phyloP scores from a whole-genome alignment of 2,329 filamentous ascomycete species.

The Cryphonectria japonica region DNA sequence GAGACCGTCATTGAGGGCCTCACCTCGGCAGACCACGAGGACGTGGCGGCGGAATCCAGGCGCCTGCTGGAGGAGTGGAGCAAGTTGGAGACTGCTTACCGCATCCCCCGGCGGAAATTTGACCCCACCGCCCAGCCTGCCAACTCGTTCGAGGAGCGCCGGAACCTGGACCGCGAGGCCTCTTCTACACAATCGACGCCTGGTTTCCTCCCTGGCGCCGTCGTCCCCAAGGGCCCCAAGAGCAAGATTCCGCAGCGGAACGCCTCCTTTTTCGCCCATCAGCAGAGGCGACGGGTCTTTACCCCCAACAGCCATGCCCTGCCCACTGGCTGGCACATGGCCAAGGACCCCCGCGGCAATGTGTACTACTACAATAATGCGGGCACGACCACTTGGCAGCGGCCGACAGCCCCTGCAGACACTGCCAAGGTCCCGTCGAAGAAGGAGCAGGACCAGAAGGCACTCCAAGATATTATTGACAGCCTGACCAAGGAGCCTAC shows the following conservation, averaged over 20 bases:
- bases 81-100: slow-evolving; percentile 86
- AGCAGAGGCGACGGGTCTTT: slow-evolving; percentile 57
- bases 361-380: slow-evolving; percentile 85
- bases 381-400: slow-evolving; percentile 80
- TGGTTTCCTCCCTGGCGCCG: slow-evolving; percentile 42
- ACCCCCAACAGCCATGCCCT: slow-evolving; percentile 51
- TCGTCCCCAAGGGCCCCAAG: slow-evolving; percentile 62
- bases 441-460: slow-evolving; percentile 66
- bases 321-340: slow-evolving; percentile 84
- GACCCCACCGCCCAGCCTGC: slow-evolving; percentile 65
- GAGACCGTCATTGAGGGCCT: slow-evolving; percentile 78
- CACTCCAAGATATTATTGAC: slow-evolving; percentile 83
- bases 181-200: slow-evolving; percentile 20
- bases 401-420: slow-evolving; percentile 73
- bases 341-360: slow-evolving; percentile 70
- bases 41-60: slow-evolving; percentile 72
- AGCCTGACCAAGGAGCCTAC: slow-evolving; percentile 74
- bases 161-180: slow-evolving; percentile 57
- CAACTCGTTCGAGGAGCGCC: slow-evolving; percentile 67
- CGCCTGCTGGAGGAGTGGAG: slow-evolving; percentile 83
- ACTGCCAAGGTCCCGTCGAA: slow-evolving; percentile 68
- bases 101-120: slow-evolving; percentile 87
- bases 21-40: slow-evolving; percentile 68
- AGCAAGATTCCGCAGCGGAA: slow-evolving; percentile 62
- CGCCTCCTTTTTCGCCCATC: slow-evolving; percentile 50